phyloP scores from a whole-genome alignment of 2,329 filamentous ascomycete species.

The Pseudopyrenochaeta lycopersici region DNA sequence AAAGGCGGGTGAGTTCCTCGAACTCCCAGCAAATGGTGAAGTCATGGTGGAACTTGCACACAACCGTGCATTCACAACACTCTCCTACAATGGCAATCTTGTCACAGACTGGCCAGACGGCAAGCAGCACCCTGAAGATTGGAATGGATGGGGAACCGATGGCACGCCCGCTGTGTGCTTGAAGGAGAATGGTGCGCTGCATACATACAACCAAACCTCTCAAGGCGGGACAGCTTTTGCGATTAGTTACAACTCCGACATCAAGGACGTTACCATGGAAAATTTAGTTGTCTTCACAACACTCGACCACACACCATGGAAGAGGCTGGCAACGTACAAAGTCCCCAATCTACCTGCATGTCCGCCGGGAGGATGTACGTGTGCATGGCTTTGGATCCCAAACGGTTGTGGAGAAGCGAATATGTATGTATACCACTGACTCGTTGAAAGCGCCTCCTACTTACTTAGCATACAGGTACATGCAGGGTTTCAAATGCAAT shows the following conservation, averaged over 20 bases:
- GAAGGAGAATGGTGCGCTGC: slow-evolving; percentile 56
- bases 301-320: slow-evolving; percentile 48
- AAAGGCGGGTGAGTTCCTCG: slow-evolving; percentile 49
- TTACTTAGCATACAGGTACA: slow-evolving; percentile 44
- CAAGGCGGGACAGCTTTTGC: slow-evolving; percentile 61
- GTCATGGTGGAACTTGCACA: slow-evolving; percentile 62
- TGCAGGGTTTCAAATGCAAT: slow-evolving; percentile 61
- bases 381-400: slow-evolving; percentile 56
- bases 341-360: slow-evolving; percentile 51
- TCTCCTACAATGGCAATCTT: slow-evolving; percentile 54
- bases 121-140: slow-evolving; percentile 56
- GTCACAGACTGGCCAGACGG: slow-evolving; percentile 60
- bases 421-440: slow-evolving; percentile 31
- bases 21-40: slow-evolving; percentile 58
- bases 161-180: slow-evolving; percentile 46
- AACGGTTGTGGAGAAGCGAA: slow-evolving; percentile 51
- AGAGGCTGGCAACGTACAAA: slow-evolving; percentile 49
- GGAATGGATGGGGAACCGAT: slow-evolving; percentile 48
- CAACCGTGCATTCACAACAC: slow-evolving; percentile 59
- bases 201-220: slow-evolving; percentile 55
- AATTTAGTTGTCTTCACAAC: slow-evolving; percentile 63
- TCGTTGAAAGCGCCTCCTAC: not conserved
- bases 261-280: slow-evolving; percentile 58
- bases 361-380: slow-evolving; percentile 50
- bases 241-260: slow-evolving; percentile 60